Conservation (phyloP, 495 filamentous ascomycete species). For the Neurospora sp. region DNA sequence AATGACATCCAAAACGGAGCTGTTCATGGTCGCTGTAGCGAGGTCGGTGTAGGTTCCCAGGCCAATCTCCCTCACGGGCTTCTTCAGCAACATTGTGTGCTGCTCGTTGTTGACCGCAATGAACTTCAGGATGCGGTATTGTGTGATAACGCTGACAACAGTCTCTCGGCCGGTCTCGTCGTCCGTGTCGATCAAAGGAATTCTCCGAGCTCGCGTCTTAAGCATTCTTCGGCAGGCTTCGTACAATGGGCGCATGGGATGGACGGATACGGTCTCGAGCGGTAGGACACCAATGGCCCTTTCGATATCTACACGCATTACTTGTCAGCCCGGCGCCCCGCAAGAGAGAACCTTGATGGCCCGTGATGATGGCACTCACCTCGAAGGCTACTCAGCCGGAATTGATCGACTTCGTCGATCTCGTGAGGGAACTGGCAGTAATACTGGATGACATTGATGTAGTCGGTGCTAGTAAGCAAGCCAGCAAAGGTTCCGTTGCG, state of each 20-base stretch:
- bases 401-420: slow-evolving; percentile 82
- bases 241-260: slow-evolving; percentile 81
- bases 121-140: slow-evolving; percentile 97
- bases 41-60: slow-evolving; percentile 78
- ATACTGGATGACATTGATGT: slow-evolving; percentile 98
- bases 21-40: slow-evolving; percentile 80
- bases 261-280: slow-evolving; percentile 90
- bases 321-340: slow-evolving; percentile 6
- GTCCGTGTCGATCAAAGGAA: slow-evolving; percentile 88
- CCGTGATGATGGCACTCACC: slow-evolving; percentile 40
- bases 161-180: slow-evolving; percentile 88
- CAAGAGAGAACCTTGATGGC: background rate
- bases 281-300: slow-evolving; percentile 82
- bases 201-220: slow-evolving; percentile 81
- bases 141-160: slow-evolving; percentile 93
- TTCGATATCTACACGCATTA: slow-evolving; percentile 65
- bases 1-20: slow-evolving; percentile 90
- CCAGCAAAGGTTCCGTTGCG: slow-evolving; percentile 89
- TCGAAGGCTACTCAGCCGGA: slow-evolving; percentile 84
- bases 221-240: slow-evolving; percentile 94
- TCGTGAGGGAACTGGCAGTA: slow-evolving; percentile 97
- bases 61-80: slow-evolving; percentile 73
- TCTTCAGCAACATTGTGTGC: slow-evolving; percentile 81
- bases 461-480: slow-evolving; percentile 89
- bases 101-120: slow-evolving; percentile 89